Percentiles rank a stretch among this genome's conserved stretches.
Evolutionary conservation across 2,329 filamentous ascomycete genomes (phyloP).

Genomic region (Diplodia intermedia): DNA sequence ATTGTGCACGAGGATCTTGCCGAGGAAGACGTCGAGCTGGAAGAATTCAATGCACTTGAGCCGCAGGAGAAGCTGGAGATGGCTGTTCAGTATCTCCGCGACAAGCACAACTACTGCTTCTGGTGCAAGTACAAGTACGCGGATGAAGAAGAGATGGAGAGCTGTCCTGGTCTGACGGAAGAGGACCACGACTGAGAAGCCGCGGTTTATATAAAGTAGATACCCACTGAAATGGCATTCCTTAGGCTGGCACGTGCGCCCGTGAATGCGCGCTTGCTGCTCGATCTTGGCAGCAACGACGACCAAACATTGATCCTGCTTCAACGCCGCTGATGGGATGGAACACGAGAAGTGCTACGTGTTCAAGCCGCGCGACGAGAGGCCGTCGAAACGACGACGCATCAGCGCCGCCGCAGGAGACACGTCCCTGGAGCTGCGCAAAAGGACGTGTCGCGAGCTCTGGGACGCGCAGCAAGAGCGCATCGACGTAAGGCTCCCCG

Average conservation of each 20-base stretch:
- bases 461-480: slow-evolving; percentile 70
- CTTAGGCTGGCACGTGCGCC: slow-evolving; percentile 29
- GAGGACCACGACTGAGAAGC: slow-evolving; percentile 73
- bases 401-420: slow-evolving; percentile 43
- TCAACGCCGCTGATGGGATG: slow-evolving; percentile 42
- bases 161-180: slow-evolving; percentile 85
- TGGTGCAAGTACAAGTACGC: slow-evolving; percentile 92
- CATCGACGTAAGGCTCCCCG: slow-evolving; percentile 61
- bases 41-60: slow-evolving; percentile 76
- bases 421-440: slow-evolving; percentile 57
- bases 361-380: slow-evolving; percentile 48
- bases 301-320: slow-evolving; percentile 3
- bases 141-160: slow-evolving; percentile 74
- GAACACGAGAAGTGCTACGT: slow-evolving; percentile 59
- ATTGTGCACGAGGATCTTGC: slow-evolving; percentile 73
- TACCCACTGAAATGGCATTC: neutral
- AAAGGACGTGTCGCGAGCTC: slow-evolving; percentile 65
- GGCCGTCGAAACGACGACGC: slow-evolving; percentile 52
- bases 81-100: slow-evolving; percentile 73
- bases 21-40: slow-evolving; percentile 79
- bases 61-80: slow-evolving; percentile 69
- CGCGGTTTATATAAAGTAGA: neutral
- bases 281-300: slow-evolving; percentile 13
- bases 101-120: slow-evolving; percentile 83
- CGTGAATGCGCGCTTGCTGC: slow-evolving; percentile 23